A percentile compares a stretch with the other conserved stretches of the same genome.
Evolutionary conservation across 2,329 filamentous ascomycete genomes (phyloP).

Genomic region (Penicillium sp.): DNA sequence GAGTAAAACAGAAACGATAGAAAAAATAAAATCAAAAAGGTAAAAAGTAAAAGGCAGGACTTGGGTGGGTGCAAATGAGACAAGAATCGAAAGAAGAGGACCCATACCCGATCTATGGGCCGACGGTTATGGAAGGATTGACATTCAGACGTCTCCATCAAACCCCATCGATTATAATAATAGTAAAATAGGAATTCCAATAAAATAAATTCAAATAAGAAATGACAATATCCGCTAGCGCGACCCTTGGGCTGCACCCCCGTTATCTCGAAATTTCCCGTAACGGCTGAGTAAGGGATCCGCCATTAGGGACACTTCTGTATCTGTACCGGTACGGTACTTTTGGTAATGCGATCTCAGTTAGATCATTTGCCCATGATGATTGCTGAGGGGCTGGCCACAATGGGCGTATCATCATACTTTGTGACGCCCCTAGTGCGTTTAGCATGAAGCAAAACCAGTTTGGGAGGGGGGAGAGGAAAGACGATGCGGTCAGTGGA

Average conservation of each 20-base stretch:
- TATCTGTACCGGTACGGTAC: background rate
- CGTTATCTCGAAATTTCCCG: constrained; percentile 31
- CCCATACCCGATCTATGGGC: constrained; percentile 32
- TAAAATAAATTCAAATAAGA: constrained; percentile 23
- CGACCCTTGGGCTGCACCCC: constrained; percentile 30
- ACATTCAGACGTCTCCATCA: constrained; percentile 25
- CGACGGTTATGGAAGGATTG: constrained; percentile 29
- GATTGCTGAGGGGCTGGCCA: background rate
- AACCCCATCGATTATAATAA: constrained; percentile 21
- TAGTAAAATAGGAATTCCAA: constrained; percentile 13
- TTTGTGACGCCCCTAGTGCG: constrained; percentile 6
- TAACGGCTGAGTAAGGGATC: constrained; percentile 28
- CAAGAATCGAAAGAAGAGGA: constrained; percentile 21
- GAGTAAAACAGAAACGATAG: constrained; percentile 6
- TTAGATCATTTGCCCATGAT: constrained; percentile 6
- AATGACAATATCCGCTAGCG: constrained; percentile 29
- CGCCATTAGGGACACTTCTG: background rate
- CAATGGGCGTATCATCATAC: constrained; percentile 17
- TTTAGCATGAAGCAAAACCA: constrained; percentile 22
- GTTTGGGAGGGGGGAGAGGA: constrained; percentile 7
- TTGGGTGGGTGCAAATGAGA: constrained; percentile 17
- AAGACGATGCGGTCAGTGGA: constrained; percentile 13
- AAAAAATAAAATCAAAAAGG: constrained; percentile 14
- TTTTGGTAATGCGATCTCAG: constrained; percentile 1
- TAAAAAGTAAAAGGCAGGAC: constrained; percentile 13